Evolutionary conservation across 108 stramenopile genomes (phyloP).

Genomic region (Pinguiococcus pyrenoidosus): DNA sequence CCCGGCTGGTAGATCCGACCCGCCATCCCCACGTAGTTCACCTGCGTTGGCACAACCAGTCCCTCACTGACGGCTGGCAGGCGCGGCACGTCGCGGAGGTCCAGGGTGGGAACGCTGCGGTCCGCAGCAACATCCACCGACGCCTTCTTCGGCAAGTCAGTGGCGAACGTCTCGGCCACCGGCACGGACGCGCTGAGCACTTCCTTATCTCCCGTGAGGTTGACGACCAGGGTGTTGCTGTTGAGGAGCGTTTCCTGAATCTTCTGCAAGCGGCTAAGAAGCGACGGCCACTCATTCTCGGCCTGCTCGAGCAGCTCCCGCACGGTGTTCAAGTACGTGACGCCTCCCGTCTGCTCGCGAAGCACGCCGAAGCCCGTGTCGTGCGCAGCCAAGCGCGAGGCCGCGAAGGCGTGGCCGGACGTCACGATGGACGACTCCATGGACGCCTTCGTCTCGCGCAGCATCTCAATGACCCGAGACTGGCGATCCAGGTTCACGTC

Average conservation of each 20-base stretch:
- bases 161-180: constrained; percentile 31
- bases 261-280: constrained; percentile 61
- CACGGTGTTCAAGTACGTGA: constrained; percentile 60
- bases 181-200: constrained; percentile 54
- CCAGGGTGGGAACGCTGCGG: too few species aligned
- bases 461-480: constrained; percentile 71
- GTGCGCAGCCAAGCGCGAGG: constrained; percentile 50
- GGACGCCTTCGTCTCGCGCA: constrained; percentile 61
- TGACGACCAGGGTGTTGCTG: constrained; percentile 58
- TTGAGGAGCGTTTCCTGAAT: constrained; percentile 63
- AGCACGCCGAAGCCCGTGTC: constrained; percentile 74
- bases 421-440: constrained; percentile 56
- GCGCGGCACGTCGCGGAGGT: too few species aligned
- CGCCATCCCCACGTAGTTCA: constrained; percentile 79
- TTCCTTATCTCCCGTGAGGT: constrained; percentile 68
- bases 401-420: constrained; percentile 67
- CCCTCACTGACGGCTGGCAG: constrained; percentile 52
- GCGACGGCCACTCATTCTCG: constrained; percentile 78
- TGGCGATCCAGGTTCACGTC: constrained; percentile 66
- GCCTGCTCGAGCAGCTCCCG: constrained; percentile 64
- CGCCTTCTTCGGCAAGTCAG: constrained; percentile 28
- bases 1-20: constrained; percentile 66
- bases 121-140: too few species aligned
- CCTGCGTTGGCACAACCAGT: constrained; percentile 85
- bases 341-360: constrained; percentile 71